Conservation (phyloP, 768 basidiomycete species). For the Austroboletus festivus region DNA sequence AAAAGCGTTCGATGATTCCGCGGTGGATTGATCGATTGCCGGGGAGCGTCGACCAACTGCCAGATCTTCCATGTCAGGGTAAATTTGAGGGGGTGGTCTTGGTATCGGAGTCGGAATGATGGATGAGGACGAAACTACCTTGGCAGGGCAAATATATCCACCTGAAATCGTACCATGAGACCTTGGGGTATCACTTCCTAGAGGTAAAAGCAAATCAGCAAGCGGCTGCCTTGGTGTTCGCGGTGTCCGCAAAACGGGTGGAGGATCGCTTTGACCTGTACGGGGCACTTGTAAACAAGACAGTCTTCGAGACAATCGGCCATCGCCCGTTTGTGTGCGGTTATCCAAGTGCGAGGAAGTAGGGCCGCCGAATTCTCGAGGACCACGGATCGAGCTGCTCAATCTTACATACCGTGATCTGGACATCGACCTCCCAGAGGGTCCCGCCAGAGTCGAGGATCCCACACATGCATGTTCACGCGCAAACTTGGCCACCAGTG, state of each 20-base stretch:
- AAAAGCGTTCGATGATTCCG: background rate
- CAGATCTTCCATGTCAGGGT: background rate
- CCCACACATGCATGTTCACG: background rate
- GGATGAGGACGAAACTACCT: background rate
- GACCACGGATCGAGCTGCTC: background rate
- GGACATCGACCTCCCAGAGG: background rate
- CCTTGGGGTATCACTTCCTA: background rate
- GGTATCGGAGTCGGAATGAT: background rate
- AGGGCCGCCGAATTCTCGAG: background rate
- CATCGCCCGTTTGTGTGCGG: slow-evolving; percentile 10
- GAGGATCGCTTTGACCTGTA: background rate
- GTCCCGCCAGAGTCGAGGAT: slow-evolving; percentile 4
- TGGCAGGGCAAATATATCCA: slow-evolving; percentile 11
- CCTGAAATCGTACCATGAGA: background rate
- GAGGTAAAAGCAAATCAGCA: slow-evolving; percentile 12
- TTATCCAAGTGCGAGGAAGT: slow-evolving; percentile 14
- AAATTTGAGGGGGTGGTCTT: background rate
- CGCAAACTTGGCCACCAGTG: slow-evolving; percentile 6
- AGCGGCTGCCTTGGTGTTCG: slow-evolving; percentile 13
- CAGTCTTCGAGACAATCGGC: slow-evolving; percentile 6
- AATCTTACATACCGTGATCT: slow-evolving; percentile 4
- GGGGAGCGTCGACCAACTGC: background rate
- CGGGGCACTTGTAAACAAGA: slow-evolving; percentile 8
- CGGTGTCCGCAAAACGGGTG: background rate
- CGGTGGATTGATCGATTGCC: background rate